Base-by-base conservation (phyloP, 1,284 basidiomycete species). In the Trichosporon faecale region DNA sequence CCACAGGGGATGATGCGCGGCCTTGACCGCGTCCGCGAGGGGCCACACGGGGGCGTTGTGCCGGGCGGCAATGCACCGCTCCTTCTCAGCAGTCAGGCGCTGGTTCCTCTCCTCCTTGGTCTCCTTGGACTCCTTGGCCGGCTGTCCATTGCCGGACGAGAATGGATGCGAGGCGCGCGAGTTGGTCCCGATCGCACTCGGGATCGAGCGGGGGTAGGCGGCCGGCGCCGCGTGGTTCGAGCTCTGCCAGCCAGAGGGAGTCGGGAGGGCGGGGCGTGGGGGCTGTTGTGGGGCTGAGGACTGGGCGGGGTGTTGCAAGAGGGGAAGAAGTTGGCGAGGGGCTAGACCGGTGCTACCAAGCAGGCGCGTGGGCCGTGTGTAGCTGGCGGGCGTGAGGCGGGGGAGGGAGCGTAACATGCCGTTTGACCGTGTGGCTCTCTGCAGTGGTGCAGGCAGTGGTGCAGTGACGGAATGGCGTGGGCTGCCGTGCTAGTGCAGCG, bases 171-270 rank as follows among this genome's bases (percentile, higher is more conserved):
- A 74, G 60, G 27, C 33, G 68, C 72, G 69, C 71, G 31, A 67
- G 69, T 74, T 68, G 65, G 60, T 1, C 37, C 73, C 68, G 73
- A 73, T 12, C 85, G 85, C 11, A 21, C 72, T 65, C 25, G 29
- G 40, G 35, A 73, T 57, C 7, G 66, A 64, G 16, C 91, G 86
- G 2, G 91, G 88, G 76, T 88, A 88, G 0, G 90, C 89, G 5
- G 90, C 89, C 0, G 91, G 91, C 23, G 92, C 80, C 46, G 93
- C 78, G 76, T 94, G 92, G 0, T 90, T 90, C 0, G 88, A 87
- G 5, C 49, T 52, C 8, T 1, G 86, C 76, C n/a, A 75, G 79
- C 77, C 85, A 89, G 16, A 76, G 75, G 68, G 12, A 76, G 65
- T 81, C 69, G 33, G 75, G 9, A 66, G 80, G 2, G 27, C 33